Percentiles rank a stretch among this genome's conserved stretches.
Evolutionary conservation across 1,284 basidiomycete species (phyloP).

Genomic region (Melampsora occidentalis): DNA sequence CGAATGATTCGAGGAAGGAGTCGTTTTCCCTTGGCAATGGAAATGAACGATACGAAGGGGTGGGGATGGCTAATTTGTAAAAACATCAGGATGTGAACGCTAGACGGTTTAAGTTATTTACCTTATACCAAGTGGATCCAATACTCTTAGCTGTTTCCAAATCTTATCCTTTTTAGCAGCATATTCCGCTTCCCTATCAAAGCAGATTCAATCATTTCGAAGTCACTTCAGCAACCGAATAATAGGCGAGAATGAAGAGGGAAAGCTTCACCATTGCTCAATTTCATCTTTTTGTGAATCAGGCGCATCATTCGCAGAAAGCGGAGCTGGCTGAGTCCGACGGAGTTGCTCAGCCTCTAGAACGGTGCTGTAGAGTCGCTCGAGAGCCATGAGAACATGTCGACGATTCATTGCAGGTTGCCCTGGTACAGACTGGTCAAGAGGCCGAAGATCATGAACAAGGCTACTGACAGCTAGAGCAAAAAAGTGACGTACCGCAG

Average conservation of each 20-base stretch:
- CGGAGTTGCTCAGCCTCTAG: constrained; percentile 81
- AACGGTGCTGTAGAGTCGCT: constrained; percentile 79
- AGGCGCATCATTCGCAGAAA: constrained; percentile 49
- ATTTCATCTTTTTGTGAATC: constrained; percentile 44
- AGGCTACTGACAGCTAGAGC: not conserved
- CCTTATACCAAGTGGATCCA: constrained; percentile 89
- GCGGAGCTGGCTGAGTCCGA: constrained; percentile 67
- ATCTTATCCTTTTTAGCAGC: constrained; percentile 66
- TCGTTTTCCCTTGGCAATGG: constrained; percentile 86
- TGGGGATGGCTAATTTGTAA: constrained; percentile 70
- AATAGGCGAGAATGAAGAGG: not conserved
- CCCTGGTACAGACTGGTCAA: constrained; percentile 60
- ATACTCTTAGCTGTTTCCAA: constrained; percentile 78
- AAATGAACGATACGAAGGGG: constrained; percentile 90
- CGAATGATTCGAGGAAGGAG: constrained; percentile 83
- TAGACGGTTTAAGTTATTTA: constrained; percentile 53
- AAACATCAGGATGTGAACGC: constrained; percentile 40
- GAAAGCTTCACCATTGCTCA: constrained; percentile 44
- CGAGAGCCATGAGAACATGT: constrained; percentile 74
- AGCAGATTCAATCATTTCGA: not conserved
- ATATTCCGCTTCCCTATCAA: constrained; percentile 63
- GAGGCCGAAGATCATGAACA: constrained; percentile 46
- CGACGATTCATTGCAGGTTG: constrained; percentile 74
- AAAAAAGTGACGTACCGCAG: constrained; percentile 33
- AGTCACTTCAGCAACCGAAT: not conserved